Evolutionary conservation across 768 basidiomycete genomes (phyloP).

Genomic region (Suillus lakei): DNA sequence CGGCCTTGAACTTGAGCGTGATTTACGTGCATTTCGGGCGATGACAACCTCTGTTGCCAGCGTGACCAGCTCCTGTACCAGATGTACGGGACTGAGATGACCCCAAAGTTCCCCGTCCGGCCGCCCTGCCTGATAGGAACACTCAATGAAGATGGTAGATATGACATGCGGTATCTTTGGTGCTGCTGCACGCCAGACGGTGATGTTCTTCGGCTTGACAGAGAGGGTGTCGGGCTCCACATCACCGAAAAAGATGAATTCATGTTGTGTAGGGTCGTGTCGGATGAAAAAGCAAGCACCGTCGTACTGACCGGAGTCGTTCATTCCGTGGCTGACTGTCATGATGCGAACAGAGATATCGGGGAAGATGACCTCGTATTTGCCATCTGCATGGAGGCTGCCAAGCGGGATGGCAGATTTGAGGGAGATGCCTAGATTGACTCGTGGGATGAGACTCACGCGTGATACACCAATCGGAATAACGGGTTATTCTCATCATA

Average conservation of each 20-base stretch:
- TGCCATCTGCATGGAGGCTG: conserved; percentile 53
- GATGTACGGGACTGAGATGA: conserved; percentile 82
- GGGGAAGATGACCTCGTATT: conserved; percentile 55
- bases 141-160: conserved; percentile 91
- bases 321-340: conserved; percentile 75
- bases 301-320: conserved; percentile 60
- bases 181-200: conserved; percentile 86
- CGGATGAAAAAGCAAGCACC: conserved; percentile 88
- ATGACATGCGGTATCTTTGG: conserved; percentile 71
- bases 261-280: conserved; percentile 59
- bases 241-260: conserved; percentile 95
- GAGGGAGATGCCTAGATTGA: conserved; percentile 8
- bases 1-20: conserved; percentile 13
- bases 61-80: conserved; percentile 72
- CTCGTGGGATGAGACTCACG: conserved; percentile 48
- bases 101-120: conserved; percentile 75
- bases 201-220: conserved; percentile 57
- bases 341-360: conserved; percentile 68
- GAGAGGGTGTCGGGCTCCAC: conserved; percentile 86
- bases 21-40: conserved; percentile 41
- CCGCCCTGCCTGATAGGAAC: conserved; percentile 83
- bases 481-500: conserved; percentile 68
- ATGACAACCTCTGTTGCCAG: conserved; percentile 73
- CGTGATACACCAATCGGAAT: conserved; percentile 63
- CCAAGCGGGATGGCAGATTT: conserved; percentile 16